Base-by-base conservation (phyloP, 2,329 filamentous ascomycete genomes). In the Pseudogymnoascus verrucosus region DNA sequence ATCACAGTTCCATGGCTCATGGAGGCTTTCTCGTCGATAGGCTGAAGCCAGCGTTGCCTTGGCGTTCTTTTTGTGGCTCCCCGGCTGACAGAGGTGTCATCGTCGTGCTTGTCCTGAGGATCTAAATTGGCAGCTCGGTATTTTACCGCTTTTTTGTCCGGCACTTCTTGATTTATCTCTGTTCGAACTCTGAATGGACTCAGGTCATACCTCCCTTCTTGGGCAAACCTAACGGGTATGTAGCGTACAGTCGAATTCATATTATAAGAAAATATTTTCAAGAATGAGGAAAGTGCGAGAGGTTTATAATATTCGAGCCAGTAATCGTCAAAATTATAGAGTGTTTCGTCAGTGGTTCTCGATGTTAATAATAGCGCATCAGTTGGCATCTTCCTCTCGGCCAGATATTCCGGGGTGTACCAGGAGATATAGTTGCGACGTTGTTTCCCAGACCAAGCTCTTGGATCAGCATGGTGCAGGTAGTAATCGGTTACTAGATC, bases 221-320 rank as follows among this genome's bases (percentile, higher is more conserved):
- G 84, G 4, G 86, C 87, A 1, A 86, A 84, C 64, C 88, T 88
- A 65, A 93, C 82, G 10, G 90, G 89, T 34, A 93, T 88, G 72
- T 93, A 93, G 65, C 89, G 89, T 67, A 93, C 85, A 3, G 90
- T 95, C 0, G 90, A 93, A 72, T 93, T 96, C 83, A 98, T 90
- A 72, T 90, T 92, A 76, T 90, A 96, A 0, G 91, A 86, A 73
- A 96, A 97, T 74, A 97, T 89, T 73, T 97, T 99, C 12, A 88
- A 84, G 68, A 98, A 91, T 0, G 91, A 95, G 0, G 95, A 96
- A 1, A 98, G 78, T 0, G 90, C 90, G 6, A 90, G 82, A 0
- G 95, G 95, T 12, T 93, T 87, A 73, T 99, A 99, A 74, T 97
- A 98, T 74, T 99, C 95, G 6, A 95, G 80, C 95, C 95, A 99